Base-by-base conservation (phyloP, 495 filamentous ascomycete species). In the Trichoderma virens region DNA sequence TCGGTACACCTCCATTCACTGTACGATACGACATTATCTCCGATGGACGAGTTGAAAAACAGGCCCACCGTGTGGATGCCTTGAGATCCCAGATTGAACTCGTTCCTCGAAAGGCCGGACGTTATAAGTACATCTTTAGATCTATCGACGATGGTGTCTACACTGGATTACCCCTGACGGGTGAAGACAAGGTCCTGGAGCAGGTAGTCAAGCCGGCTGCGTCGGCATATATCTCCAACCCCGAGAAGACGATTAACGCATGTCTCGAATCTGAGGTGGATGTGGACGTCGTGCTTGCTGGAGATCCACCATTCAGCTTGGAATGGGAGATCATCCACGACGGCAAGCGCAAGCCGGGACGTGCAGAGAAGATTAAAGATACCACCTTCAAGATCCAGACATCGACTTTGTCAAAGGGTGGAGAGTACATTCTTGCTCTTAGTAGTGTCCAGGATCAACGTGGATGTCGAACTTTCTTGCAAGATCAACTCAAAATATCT, bases 291-390 rank as follows among this genome's bases (percentile, higher is more conserved):
- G 73, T 79, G 63, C 83, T 97, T 54, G 76, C 86, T 61, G 94
- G 95, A 35, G 91, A 96, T 65, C 78, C 84, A 23, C 94, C 94
- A 0, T 96, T 91, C 80, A 88, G 78, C n/a, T 72, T 98, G 8
- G 91, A 97, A 68, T 98, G 96, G 76, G 94, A 98, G 71, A 76
- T 98, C 32, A 82, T 97, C n/a, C 90, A 98, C 71, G 87, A 89
- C 65, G 92, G 92, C 38, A 96, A 90, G 76, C 83, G 91, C 61
- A 85, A 82, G 28, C 87, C 89, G 59, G 79, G 88, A 65, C 82
- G 82, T 27, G 78, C 85, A n/a, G 78, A 84, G 8, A 82, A 78
- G 56, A 88, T 95, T 47, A 77, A 85, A 16, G 78, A 76, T 14
- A 74, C 81, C 25, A 68, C 79, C 20, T 85, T 86, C 64, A 87